Evolutionary conservation across 129 eudicot genomes (phyloP), one percentile per base, ranked within the genome.

Genomic region (Pittosporum tobira): DNA sequence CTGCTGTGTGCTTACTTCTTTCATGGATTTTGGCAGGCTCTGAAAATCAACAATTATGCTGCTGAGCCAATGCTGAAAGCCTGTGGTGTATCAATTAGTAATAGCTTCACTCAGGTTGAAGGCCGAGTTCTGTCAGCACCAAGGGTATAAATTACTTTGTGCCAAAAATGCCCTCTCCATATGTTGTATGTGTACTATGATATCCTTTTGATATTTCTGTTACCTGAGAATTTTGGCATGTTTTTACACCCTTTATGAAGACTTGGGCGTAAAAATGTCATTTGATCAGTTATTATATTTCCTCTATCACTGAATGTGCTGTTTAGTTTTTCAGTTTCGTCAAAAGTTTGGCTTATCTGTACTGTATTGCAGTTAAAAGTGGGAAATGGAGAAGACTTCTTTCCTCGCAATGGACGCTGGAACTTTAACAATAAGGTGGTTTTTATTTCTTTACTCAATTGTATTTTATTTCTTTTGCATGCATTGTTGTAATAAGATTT

Each of bases 71-170:
- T 89, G 83, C 73, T 89, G 69, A 79, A 71, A 18, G 73, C 93
- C 27, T 89, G 97, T 85, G 97, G 97, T n/a, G 67, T 89, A 66
- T 77, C 88, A 8, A 80, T 89, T 43, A 77, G 61, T 70, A 85
- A 20, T 48, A 60, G 6, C 54, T 85, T 89, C 16, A 79, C 85
- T 10, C 85, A 79, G 65, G 82, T 82, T 40, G 88, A 89, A 36
- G 97, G 97, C 2, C 88, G 95, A 11, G 77, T 89, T 65, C 80
- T 89, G 30, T 63, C 65, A 2, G 91, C 97, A 23, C 97, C 97
- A 31, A 80, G 54, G 80, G 95, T 89, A 81, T 13, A 18, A 13
- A 28, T 14, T 14, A 1, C 22, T 2, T 30, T 42, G n/a, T n/a
- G 22, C 10, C 0, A 12, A 25, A 30, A 6, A 34, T 34, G 40